Evolutionary conservation across 2,329 filamentous ascomycete genomes (phyloP), one percentile per base, ranked within the genome.

Genomic region (Hymenotorrendiella dingleyae): DNA sequence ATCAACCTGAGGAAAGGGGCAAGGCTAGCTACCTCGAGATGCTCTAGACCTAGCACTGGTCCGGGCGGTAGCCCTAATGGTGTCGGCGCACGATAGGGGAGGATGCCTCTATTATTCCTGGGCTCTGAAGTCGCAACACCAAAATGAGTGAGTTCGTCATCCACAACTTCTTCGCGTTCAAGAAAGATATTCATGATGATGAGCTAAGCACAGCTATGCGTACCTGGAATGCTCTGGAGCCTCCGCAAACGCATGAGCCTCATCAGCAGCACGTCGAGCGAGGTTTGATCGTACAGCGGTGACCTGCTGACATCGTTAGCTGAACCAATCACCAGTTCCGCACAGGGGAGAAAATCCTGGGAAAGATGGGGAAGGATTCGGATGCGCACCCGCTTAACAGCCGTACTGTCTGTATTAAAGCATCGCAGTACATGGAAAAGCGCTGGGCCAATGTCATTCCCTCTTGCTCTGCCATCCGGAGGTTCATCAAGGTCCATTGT

Each of bases 401-500:
- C 43, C 71, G 67, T 47, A 67, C 64, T 22, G 80, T 58, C 22
- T 72, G 60, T 2, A 62, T 59, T 35, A 81, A 57, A 49, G 74
- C 78, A 39, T 72, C 66, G 49, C 78, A 76, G 55, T 77, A 80
- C 41, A 78, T 65, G 21, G 68, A 58, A 47, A 81, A 80, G 6
- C 76, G 66, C 12, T 71, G 68, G 1, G 70, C 69, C 2, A 82
- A 61, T 5, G 65, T 64, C 23, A 76, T 66, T 0, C 65, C 69
- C 3, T 69, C 69, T 54, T 80, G 73, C 19, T 71, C 66, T 6
- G 67, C 68, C 68, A 81, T 69, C 4, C 64, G 61, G 56, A 78
- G 68, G 54, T 73, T 77, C 74, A 81, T 80, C 50, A 67, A 69
- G 30, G 70, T 67, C 78, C 78, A 82, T 41, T 76, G 68, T 26